These are phyloP conservation scores for Phytopythium oedochilum DNA, from an alignment of 352 stramenopile species.

Conservation along the genomic window DNA sequence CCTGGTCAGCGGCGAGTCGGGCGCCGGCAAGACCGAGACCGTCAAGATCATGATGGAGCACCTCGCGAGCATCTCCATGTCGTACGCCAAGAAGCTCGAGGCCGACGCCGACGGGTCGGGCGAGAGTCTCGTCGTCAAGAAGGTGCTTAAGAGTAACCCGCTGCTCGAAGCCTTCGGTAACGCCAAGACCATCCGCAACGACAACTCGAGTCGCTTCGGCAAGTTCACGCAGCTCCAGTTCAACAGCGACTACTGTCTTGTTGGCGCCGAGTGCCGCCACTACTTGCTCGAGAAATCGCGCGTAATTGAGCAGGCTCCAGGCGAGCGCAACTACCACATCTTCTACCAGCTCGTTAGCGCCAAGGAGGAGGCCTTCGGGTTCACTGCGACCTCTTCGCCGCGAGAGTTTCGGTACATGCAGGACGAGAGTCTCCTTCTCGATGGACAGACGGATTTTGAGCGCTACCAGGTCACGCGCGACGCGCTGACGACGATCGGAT, in stretches of 20 bases:
- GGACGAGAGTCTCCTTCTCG: slow-evolving; percentile 61
- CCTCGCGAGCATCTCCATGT: slow-evolving; percentile 82
- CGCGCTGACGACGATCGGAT: slow-evolving; percentile 72
- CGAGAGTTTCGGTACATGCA: slow-evolving; percentile 72
- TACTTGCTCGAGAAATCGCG: slow-evolving; percentile 98
- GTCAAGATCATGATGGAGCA: slow-evolving; percentile 98
- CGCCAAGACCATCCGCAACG: slow-evolving; percentile 91
- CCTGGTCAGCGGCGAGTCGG: slow-evolving; percentile 92
- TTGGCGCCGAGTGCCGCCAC: slow-evolving; percentile 85
- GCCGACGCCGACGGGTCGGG: slow-evolving; percentile 50
- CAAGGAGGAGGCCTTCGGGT: slow-evolving; percentile 50
- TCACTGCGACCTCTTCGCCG: slow-evolving; percentile 33
- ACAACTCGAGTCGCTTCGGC: slow-evolving; percentile 94
- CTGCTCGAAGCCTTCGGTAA: slow-evolving; percentile 90
- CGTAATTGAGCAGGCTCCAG: slow-evolving; percentile 83
- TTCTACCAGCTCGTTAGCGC: slow-evolving; percentile 95
- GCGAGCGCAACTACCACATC: slow-evolving; percentile 98
- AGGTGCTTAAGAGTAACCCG: slow-evolving; percentile 89
- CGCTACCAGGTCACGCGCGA: slow-evolving; percentile 80
- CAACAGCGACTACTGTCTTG: slow-evolving; percentile 78
- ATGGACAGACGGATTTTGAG: slow-evolving; percentile 66
- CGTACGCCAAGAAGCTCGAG: slow-evolving; percentile 42
- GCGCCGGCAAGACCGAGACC: slow-evolving; percentile 94
- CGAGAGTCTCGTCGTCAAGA: slow-evolving; percentile 74
- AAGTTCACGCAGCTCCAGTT: slow-evolving; percentile 96